A percentile compares a stretch with the other conserved stretches of the same genome.
phyloP scores from a whole-genome alignment of 1,284 basidiomycete species.

The Omphalotus olearius region DNA sequence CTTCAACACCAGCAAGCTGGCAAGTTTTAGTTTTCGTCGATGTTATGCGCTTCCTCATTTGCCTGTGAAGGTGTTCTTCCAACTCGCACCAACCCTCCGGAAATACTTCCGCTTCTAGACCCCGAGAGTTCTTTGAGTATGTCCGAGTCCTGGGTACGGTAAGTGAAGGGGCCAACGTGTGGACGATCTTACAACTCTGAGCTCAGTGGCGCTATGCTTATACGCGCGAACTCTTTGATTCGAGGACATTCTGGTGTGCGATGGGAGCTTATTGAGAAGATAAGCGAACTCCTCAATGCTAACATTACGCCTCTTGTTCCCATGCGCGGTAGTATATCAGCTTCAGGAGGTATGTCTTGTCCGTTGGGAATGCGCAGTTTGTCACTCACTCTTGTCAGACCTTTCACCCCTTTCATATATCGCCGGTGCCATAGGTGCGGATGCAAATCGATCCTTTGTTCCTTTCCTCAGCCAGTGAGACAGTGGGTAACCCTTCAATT shows the following conservation, averaged over 20 bases:
- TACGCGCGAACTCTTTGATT: conserved; percentile 84
- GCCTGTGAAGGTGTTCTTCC: conserved; percentile 29
- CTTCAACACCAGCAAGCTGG: conserved; percentile 78
- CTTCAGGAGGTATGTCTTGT: conserved; percentile 60
- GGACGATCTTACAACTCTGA: background rate
- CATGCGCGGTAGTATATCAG: conserved; percentile 77
- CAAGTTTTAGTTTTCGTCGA: conserved; percentile 25
- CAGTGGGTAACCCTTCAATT: conserved; percentile 69
- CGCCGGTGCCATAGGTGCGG: conserved; percentile 58
- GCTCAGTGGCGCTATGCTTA: conserved; percentile 65
- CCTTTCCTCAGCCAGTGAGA: background rate
- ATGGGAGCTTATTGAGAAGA: conserved; percentile 76
- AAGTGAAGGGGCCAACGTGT: background rate
- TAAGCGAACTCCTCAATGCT: conserved; percentile 67
- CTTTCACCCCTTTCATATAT: conserved; percentile 78
- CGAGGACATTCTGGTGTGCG: conserved; percentile 87
- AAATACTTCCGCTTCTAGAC: conserved; percentile 58
- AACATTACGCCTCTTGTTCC: conserved; percentile 81
- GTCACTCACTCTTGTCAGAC: conserved; percentile 38
- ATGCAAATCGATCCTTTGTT: background rate
- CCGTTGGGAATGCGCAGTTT: conserved; percentile 13
- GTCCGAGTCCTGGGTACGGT: conserved; percentile 85
- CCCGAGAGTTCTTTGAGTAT: conserved; percentile 65
- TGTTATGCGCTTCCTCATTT: too few species aligned
- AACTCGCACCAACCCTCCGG: conserved; percentile 38